These are phyloP conservation scores for Aspergillus ellipticus DNA, from an alignment of 495 filamentous ascomycete species.

Conservation along the genomic window DNA sequence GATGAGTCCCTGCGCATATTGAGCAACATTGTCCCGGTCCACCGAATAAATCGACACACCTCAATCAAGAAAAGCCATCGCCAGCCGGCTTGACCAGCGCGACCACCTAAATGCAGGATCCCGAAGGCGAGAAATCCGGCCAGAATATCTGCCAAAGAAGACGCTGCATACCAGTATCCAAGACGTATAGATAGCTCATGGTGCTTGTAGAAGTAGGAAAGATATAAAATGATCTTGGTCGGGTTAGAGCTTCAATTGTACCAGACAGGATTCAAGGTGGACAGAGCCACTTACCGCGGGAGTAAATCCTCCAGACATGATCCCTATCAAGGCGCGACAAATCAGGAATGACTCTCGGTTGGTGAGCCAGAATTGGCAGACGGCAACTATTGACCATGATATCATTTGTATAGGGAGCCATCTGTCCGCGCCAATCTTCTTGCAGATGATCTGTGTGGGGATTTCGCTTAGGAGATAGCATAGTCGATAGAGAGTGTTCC, in stretches of 20 bases:
- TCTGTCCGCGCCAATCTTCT: constrained; percentile 65
- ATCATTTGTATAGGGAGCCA: constrained; percentile 77
- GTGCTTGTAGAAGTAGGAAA: constrained; percentile 69
- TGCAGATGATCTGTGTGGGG: constrained; percentile 62
- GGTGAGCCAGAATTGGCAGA: constrained; percentile 56
- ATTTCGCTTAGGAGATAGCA: constrained; percentile 45
- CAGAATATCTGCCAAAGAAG: constrained; percentile 50
- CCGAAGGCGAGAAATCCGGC: constrained; percentile 48
- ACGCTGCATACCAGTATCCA: constrained; percentile 57
- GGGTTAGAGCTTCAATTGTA: background rate
- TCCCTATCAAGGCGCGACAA: constrained; percentile 58
- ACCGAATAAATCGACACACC: constrained; percentile 6
- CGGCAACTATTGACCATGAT: constrained; percentile 63
- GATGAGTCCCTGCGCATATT: constrained; percentile 22
- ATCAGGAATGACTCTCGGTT: constrained; percentile 58
- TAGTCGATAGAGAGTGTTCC: constrained; percentile 25
- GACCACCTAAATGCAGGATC: constrained; percentile 39
- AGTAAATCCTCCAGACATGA: constrained; percentile 61
- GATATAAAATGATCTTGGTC: constrained; percentile 48
- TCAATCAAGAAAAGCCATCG: constrained; percentile 48
- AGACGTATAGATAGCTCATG: constrained; percentile 61
- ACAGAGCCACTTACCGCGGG: constrained; percentile 49
- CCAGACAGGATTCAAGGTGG: constrained; percentile 7
- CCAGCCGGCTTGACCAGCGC: constrained; percentile 26
- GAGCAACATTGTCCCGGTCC: background rate